A percentile compares a stretch with the other conserved stretches of the same genome.
phyloP scores from a whole-genome alignment of 1,284 basidiomycete species.

The Microbotryum scabiosae region DNA sequence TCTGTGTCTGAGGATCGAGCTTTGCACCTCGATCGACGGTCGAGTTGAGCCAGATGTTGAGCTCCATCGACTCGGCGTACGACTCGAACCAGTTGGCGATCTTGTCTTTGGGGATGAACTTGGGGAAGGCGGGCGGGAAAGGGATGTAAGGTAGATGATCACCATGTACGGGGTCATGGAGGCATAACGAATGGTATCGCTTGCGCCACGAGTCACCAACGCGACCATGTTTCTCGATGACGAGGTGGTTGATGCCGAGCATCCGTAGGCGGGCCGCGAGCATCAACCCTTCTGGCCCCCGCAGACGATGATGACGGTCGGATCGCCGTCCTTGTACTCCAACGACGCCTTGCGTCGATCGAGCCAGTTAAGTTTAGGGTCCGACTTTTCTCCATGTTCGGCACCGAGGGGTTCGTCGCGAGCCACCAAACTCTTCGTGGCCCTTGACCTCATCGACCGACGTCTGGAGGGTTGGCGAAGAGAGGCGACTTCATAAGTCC shows the following conservation, averaged over 20 bases:
- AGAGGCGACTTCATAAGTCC: not conserved
- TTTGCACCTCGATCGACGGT: slow-evolving; percentile 30
- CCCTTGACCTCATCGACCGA: slow-evolving; percentile 32
- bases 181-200: slow-evolving; percentile 33
- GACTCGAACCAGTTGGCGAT: slow-evolving; percentile 38
- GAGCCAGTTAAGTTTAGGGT: slow-evolving; percentile 32
- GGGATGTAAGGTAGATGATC: slow-evolving; percentile 3
- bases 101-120: slow-evolving; percentile 34
- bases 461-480: not conserved
- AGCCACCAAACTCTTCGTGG: slow-evolving; percentile 25
- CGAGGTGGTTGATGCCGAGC: slow-evolving; percentile 35
- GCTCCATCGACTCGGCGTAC: slow-evolving; percentile 36
- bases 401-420: slow-evolving; percentile 31
- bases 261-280: slow-evolving; percentile 35
- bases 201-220: slow-evolving; percentile 36
- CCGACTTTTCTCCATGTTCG: slow-evolving; percentile 29
- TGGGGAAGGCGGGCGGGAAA: slow-evolving; percentile 15
- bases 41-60: slow-evolving; percentile 36
- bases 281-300: slow-evolving; percentile 39
- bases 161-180: slow-evolving; percentile 34
- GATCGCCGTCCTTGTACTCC: slow-evolving; percentile 31
- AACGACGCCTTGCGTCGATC: slow-evolving; percentile 19
- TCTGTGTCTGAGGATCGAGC: slow-evolving; percentile 35
- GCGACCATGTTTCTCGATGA: slow-evolving; percentile 36
- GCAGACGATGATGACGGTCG: slow-evolving; percentile 32